phyloP scores from a whole-genome alignment of 371 early-diverging fungal genomes.

The Cokeromyces recurvatus region DNA sequence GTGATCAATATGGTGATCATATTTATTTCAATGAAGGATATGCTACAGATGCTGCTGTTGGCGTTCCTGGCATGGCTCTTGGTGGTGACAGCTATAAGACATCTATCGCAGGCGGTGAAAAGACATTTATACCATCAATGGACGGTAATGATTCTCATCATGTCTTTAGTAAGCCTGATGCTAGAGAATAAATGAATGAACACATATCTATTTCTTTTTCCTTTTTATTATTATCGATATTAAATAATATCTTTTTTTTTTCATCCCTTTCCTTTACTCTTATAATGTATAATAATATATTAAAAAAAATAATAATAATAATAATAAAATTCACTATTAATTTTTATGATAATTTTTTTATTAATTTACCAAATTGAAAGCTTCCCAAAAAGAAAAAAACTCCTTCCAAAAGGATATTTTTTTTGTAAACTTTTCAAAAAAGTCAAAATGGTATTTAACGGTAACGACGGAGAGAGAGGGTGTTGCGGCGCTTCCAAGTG shows the following conservation, averaged over 20 bases:
- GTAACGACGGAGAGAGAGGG: constrained; percentile 73
- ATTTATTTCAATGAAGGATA: not conserved
- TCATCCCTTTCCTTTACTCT: too few species aligned
- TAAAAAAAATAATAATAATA: not conserved
- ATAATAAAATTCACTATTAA: not conserved
- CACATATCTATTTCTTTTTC: not conserved
- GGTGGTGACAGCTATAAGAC: too few species aligned
- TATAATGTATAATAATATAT: too few species aligned
- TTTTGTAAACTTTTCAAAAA: not conserved
- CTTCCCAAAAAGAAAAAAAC: not conserved
- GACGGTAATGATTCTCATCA: not conserved
- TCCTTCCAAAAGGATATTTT: not conserved
- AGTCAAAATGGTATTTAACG: constrained; percentile 46
- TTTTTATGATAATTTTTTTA: not conserved
- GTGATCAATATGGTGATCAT: not conserved
- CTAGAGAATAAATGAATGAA: not conserved
- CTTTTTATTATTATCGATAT: not conserved
- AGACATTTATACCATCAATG: not conserved
- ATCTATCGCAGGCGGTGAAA: not conserved
- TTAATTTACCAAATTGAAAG: not conserved
- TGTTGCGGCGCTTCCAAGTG: constrained; percentile 70
- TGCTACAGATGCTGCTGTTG: not conserved
- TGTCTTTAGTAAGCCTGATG: constrained; percentile 4
- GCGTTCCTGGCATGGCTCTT: not conserved
- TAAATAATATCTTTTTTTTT: too few species aligned